Evolutionary conservation across 108 stramenopile genomes (phyloP), one percentile per base, ranked within the genome.

Genomic region (Conticribra guillardii): DNA sequence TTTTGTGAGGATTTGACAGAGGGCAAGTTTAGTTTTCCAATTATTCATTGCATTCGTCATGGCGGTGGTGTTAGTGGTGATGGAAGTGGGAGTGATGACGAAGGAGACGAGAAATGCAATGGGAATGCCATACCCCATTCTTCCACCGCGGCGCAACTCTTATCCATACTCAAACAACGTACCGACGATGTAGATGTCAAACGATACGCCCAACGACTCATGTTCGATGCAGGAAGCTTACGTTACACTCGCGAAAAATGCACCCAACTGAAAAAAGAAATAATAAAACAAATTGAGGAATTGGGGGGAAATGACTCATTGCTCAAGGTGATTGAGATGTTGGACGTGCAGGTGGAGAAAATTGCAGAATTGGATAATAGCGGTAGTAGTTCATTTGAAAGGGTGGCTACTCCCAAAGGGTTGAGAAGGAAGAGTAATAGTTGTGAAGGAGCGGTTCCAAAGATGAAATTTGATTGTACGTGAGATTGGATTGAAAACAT

Each of bases 1-100:
- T 97, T 96, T 81, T 97, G 96, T 69, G 98, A 98, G 79, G 98
- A 98, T 76, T 74, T 98, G 70, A 96, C 96, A 4, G 98, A 98
- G 72, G 98, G 98, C 0, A 98, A 98, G 66, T 98, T 96, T 61
- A 90, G 88, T 22, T 96, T 88, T 70, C 97, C 97, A 1, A 91
- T 97, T 45, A 92, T 97, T 44, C 96, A 95, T 73, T 89, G 83
- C 60, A 70, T 93, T 30, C 72, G 64, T 3, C 23, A 54, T 33
- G 67, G 47, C 34, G 67, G 47, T 14, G 44, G 27, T 17, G 33
- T 23, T 7, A 34, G 16, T 9, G 46, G 56, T 1, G 59, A 67
- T 9, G 87, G 75, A 56, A 56, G 1, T 26, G 16, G 11, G 26
- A n/a, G 46, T 21, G 5, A 26, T 28, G 56, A 69, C 29, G 47